Evolutionary conservation across 495 filamentous ascomycete genomes (phyloP).

Genomic region (Xylaria scruposa): DNA sequence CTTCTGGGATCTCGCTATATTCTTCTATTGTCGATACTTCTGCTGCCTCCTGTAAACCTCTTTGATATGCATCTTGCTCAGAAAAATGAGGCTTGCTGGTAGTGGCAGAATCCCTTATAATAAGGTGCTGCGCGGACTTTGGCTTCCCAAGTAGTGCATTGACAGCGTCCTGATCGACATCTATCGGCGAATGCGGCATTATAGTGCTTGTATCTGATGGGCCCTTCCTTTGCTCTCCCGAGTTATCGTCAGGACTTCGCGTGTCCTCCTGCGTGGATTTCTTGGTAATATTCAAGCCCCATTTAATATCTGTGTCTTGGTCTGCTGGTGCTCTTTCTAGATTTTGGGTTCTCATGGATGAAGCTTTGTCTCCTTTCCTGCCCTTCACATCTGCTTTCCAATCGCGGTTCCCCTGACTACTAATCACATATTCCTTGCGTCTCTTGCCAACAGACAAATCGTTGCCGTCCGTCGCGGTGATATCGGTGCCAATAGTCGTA

Average conservation of each 20-base stretch:
- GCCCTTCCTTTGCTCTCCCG: slow-evolving; percentile 34
- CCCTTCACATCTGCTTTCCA: slow-evolving; percentile 69
- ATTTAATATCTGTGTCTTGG: slow-evolving; percentile 47
- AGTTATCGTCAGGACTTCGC: slow-evolving; percentile 31
- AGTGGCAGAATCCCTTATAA: slow-evolving; percentile 39
- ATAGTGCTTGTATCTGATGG: slow-evolving; percentile 38
- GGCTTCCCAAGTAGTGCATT: slow-evolving; percentile 72
- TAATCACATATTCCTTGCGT: slow-evolving; percentile 62
- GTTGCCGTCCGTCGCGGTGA: slow-evolving; percentile 27
- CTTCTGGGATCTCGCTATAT: slow-evolving; percentile 87
- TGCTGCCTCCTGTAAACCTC: slow-evolving; percentile 73
- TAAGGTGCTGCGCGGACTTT: slow-evolving; percentile 33
- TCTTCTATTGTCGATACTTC: slow-evolving; percentile 79
- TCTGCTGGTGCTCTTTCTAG: slow-evolving; percentile 49
- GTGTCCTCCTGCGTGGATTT: slow-evolving; percentile 20
- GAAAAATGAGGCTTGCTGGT: slow-evolving; percentile 43
- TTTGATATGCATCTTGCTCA: slow-evolving; percentile 73
- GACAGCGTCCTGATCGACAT: slow-evolving; percentile 80
- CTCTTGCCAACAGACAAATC: slow-evolving; percentile 28
- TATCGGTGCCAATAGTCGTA: slow-evolving; percentile 46
- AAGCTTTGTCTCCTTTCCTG: slow-evolving; percentile 53
- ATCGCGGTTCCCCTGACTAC: slow-evolving; percentile 69
- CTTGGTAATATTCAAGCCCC: slow-evolving; percentile 53
- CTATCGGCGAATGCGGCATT: slow-evolving; percentile 45
- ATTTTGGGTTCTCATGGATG: slow-evolving; percentile 21